Evolutionary conservation across 2,329 filamentous ascomycete species (phyloP).

Genomic region (Phyllosticta capitalensis): DNA sequence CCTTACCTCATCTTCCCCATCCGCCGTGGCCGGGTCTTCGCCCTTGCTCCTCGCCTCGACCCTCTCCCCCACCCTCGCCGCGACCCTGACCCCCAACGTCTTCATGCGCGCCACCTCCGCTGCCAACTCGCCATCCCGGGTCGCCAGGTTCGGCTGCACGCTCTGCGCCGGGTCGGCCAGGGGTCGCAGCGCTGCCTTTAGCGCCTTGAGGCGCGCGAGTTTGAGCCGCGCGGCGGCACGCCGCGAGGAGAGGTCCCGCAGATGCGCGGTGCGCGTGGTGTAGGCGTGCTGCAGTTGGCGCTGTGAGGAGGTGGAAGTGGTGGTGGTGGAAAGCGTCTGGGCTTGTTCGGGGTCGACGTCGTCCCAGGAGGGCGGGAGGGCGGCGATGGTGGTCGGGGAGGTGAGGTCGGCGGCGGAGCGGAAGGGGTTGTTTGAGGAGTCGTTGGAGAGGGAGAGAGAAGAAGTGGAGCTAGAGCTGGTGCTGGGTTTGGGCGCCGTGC

Average conservation of each 20-base stretch:
- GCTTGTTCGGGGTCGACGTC: conserved; percentile 12
- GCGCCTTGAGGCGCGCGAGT: conserved; percentile 39
- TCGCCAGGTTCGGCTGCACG: conserved; percentile 58
- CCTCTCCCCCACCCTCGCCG: conserved; percentile 21
- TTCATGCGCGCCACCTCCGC: conserved; percentile 58
- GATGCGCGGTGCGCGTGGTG: conserved; percentile 31
- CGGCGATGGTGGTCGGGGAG: conserved; percentile 19
- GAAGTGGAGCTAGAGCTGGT: not conserved
- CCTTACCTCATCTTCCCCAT: not conserved
- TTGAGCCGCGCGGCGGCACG: conserved; percentile 40
- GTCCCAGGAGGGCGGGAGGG: conserved; percentile 20
- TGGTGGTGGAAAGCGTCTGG: conserved; percentile 11
- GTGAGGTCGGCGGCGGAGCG: not conserved
- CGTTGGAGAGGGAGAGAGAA: not conserved
- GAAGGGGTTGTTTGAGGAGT: not conserved
- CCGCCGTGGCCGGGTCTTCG: not conserved
- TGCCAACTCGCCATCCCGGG: conserved; percentile 55
- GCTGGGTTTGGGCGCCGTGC: conserved; percentile 13
- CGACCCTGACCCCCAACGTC: conserved; percentile 39
- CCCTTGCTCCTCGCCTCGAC: not conserved
- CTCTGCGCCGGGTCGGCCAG: conserved; percentile 38
- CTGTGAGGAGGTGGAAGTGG: conserved; percentile 8
- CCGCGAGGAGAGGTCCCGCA: conserved; percentile 39
- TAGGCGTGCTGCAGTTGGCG: not conserved
- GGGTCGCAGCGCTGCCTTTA: conserved; percentile 44